These are phyloP conservation scores for Lagerstroemia speciosa DNA, from an alignment of 345 rosid genomes.

Conservation along the genomic window DNA sequence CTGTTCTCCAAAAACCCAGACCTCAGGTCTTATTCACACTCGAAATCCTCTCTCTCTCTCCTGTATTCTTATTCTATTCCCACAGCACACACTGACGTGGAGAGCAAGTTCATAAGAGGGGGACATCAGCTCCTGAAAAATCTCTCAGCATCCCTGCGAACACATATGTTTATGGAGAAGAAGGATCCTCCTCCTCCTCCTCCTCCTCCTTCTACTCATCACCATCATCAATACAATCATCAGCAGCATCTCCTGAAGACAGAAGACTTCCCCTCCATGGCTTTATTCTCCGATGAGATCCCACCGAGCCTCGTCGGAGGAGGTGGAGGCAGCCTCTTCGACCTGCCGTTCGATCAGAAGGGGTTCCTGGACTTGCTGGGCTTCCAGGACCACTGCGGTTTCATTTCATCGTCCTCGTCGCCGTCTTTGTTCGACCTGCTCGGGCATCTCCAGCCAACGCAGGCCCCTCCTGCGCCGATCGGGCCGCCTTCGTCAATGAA, in stretches of 20 bases:
- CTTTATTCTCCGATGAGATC: conserved; percentile 1
- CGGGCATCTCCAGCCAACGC: conserved; percentile 3
- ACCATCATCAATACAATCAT: background rate
- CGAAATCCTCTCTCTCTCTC: background rate
- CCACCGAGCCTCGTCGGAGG: background rate
- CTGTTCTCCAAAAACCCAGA: conserved; percentile 2
- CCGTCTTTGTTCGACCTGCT: conserved; percentile 5
- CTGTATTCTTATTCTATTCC: background rate
- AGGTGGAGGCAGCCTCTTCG: background rate
- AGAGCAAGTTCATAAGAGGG: background rate
- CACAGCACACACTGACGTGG: conserved; percentile 2
- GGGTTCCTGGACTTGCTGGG: conserved; percentile 10
- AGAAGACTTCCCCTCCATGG: background rate
- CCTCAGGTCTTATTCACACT: conserved; percentile 7
- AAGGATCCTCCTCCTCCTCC: background rate
- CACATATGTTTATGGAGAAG: background rate
- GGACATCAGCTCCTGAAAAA: background rate
- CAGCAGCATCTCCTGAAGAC: background rate
- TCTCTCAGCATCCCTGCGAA: background rate
- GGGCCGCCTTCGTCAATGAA: background rate
- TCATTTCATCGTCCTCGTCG: background rate
- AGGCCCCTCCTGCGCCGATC: background rate
- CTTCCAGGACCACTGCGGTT: background rate
- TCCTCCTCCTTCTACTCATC: no score
- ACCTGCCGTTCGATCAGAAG: conserved; percentile 4